Evolutionary conservation across 352 stramenopile genomes (phyloP), one percentile per base, ranked within the genome.

Genomic region (Globisporangium recalcitrans): DNA sequence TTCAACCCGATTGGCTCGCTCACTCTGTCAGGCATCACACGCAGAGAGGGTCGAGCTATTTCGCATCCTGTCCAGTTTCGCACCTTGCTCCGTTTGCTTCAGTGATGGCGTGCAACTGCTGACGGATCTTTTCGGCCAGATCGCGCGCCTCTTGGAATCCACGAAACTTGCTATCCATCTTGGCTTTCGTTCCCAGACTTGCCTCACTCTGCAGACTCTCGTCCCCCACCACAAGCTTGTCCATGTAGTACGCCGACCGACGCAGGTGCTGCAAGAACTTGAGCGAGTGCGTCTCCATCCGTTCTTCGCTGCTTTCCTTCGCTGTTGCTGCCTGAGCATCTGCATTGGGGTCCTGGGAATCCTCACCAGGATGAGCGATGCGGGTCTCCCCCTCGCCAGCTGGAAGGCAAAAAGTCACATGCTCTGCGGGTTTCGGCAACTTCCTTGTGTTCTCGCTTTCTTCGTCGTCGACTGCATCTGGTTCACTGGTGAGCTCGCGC

Each of bases 261-360:
- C 69, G 67, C 32, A 93, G 46, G 64, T 93, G 82, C 55, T 88
- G 80, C 11, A 89, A 49, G 46, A 91, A 49, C 55, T 90, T 90
- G n/a, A 76, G n/a, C 4, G 72, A 75, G 19, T 70, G 77, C 7
- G 38, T 73, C 21, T 73, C 66, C 60, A 84, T 66, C 34, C 78
- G 78, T 19, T 89, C 79, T 21, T 84, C 69, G 1, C 56, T 22
- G 42, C 13, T 71, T 27, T 77, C 65, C 19, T 70, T 73, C 40
- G 68, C n/a, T 31, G 63, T 32, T 22, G 22, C 22, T 8, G 70
- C 60, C n/a, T 65, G 57, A 4, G 46, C 59, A 51, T 31, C 38
- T 5, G 55, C 5, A 21, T n/a, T 53, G 8, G 52, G 58, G 7
- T 86, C 69, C 44, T 86, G 77, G 0, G 73, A 88, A 36, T 87